Evolutionary conservation across 140 eudicot genomes (phyloP), one percentile per base, ranked within the genome.

Genomic region (Bidens hawaiensis): DNA sequence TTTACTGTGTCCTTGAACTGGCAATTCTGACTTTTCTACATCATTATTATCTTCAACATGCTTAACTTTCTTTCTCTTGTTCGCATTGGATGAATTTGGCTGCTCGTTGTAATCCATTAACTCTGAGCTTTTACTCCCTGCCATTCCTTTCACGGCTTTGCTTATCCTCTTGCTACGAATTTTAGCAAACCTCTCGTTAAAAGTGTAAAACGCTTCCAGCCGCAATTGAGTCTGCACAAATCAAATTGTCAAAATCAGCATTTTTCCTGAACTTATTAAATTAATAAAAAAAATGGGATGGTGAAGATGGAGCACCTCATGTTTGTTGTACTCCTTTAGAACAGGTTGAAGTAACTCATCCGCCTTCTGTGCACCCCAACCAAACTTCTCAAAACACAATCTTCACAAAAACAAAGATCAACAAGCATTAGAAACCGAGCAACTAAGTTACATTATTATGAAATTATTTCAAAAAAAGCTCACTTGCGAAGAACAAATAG

Each of bases 271-370:
- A 27, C 7, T 41, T 18, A 40, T 9, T 41, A 24, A 54, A 18
- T 48, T n/a, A n/a, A 54, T 38, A 41, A 46, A 60, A 49, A 53
- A 46, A 62, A 15, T 38, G 40, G 38, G 34, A 61, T 19, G 16
- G 3, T 12, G 15, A 71, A 6, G 60, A 56, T 1, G 4, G 15
- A 54, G 65, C 10, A 91, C 98, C 98, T 91, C 98, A 53, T 82
- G 98, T 55, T 91, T 91, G 68, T 82, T 82, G 78, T 91, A 87
- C 76, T 91, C 98, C 75, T 82, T 91, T 61, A 91, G 21, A 57
- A 91, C 98, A 62, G 98, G 98, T 45, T 79, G 66, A 64, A 91
- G 83, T 83, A 91, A 73, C 72, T 91, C 98, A 69, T 91, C 94
- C 0, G 96, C 91, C 78, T 84, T 91, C 65, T 83, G 84, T 18